Evolutionary conservation across 345 rosid species (phyloP).

Genomic region (Excoecaria agallocha): DNA sequence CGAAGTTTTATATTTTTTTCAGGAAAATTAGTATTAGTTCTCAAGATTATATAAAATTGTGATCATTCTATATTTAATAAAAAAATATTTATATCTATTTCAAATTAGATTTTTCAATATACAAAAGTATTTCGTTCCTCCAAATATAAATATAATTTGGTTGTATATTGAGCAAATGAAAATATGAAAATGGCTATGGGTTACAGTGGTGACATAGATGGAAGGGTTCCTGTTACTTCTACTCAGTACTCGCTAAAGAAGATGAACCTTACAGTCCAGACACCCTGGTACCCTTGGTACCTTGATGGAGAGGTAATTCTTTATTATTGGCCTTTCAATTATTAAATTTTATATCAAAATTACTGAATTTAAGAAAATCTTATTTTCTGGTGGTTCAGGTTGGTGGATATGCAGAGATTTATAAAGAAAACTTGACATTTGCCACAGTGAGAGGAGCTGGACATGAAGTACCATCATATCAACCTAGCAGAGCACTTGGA

Average conservation of each 20-base stretch:
- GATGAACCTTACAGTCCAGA: slow-evolving; percentile 55
- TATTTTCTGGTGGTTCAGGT: slow-evolving; percentile 30
- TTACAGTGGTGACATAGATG: slow-evolving; percentile 87
- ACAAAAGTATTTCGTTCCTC: no score
- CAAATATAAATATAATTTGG: no score
- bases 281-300: slow-evolving; percentile 77
- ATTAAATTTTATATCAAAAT: background rate
- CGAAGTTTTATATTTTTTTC: no score
- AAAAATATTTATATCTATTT: no score
- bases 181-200: background rate
- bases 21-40: no score
- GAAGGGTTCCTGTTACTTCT: slow-evolving; percentile 81
- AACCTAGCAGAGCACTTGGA: slow-evolving; percentile 70
- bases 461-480: slow-evolving; percentile 80
- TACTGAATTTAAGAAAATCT: no score
- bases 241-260: slow-evolving; percentile 56
- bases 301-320: slow-evolving; percentile 46
- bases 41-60: no score
- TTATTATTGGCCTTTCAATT: background rate
- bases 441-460: slow-evolving; percentile 91
- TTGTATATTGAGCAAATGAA: no score
- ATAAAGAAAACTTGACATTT: slow-evolving; percentile 61
- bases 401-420: slow-evolving; percentile 75
- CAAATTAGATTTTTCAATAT: no score
- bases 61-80: no score